A percentile compares a stretch with the other conserved stretches of the same genome.
Conservation (phyloP, 371 early-diverging fungal genomes). For the Apophysomyces sp. region DNA sequence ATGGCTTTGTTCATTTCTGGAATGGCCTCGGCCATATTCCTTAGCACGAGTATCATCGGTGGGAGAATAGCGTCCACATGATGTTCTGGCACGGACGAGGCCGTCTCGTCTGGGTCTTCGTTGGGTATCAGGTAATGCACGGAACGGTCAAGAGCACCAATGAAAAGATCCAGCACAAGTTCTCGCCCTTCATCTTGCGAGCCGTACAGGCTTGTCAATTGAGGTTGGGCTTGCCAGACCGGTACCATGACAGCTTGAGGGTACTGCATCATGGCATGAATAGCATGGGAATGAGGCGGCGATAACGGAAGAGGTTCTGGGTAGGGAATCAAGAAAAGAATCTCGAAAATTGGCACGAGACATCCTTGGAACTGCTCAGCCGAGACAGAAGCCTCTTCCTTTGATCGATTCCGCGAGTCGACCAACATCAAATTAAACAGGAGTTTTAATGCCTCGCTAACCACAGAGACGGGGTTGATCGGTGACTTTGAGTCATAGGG, state of each 20-base stretch:
- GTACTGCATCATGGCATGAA: constrained; percentile 72
- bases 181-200: constrained; percentile 12
- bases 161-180: constrained; percentile 11
- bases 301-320: constrained; percentile 57
- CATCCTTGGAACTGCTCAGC: constrained; percentile 24
- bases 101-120: constrained; percentile 32
- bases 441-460: constrained; percentile 59
- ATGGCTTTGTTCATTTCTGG: constrained; percentile 31
- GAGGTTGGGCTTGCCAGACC: constrained; percentile 44
- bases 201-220: constrained; percentile 6
- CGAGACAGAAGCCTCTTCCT: constrained; percentile 11
- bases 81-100: background rate
- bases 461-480: constrained; percentile 45
- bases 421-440: constrained; percentile 58
- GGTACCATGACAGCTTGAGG: constrained; percentile 32
- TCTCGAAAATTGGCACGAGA: constrained; percentile 30
- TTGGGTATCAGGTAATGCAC: constrained; percentile 41
- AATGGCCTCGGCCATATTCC: constrained; percentile 49
- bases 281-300: constrained; percentile 75
- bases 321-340: constrained; percentile 42
- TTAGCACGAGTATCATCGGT: constrained; percentile 62
- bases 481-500: constrained; percentile 14
- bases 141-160: constrained; percentile 25
- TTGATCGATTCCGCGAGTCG: constrained; percentile 20
- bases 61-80: constrained; percentile 64